Evolutionary conservation across 805 yeast genomes (phyloP), one percentile per base, ranked within the genome.

Genomic region (Candida ipomoeae): DNA sequence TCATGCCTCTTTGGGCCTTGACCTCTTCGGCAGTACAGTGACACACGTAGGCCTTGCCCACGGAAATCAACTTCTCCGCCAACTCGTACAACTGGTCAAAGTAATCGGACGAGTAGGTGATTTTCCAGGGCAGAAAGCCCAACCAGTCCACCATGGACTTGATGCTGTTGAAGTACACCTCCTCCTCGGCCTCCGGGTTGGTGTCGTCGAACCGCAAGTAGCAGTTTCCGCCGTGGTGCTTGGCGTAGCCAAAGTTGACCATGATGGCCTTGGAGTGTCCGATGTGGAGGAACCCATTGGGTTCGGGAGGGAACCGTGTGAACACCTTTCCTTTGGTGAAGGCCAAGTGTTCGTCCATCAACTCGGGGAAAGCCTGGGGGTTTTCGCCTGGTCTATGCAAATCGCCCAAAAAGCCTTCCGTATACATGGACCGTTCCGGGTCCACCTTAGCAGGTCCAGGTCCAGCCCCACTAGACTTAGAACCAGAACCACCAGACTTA

Each of bases 271-370:
- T 94, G 39, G 96, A 87, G 66, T 94, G 99, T 41, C 99, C 99
- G 68, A 94, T 92, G 68, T 94, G 99, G 64, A 94, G 78, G 66
- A 84, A 94, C 60, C 99, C 99, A 70, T 95, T 92, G 39, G 99
- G 99, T 73, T 94, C 99, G 5, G 99, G 99, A 43, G 99, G 99
- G 73, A 94, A 94, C 66, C 99, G 83, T 3, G 99, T 94, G 61
- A 81, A 83, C 29, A 92, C 98, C 63, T 80, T 78, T 43, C 97
- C 96, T 36, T 81, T 78, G 33, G 96, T 89, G 56, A 81, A 82
- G 50, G 78, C 81, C 60, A 89, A 75, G 67, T 94, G 99, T 57
- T 82, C 85, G 56, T 77, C 76, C 86, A 89, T 84, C 52, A 89
- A 75, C 63, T 89, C 96, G 34, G 96, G 94, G 68, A 77, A 85